Evolutionary conservation across 345 rosid genomes (phyloP).

Genomic region (Salix udensis): DNA sequence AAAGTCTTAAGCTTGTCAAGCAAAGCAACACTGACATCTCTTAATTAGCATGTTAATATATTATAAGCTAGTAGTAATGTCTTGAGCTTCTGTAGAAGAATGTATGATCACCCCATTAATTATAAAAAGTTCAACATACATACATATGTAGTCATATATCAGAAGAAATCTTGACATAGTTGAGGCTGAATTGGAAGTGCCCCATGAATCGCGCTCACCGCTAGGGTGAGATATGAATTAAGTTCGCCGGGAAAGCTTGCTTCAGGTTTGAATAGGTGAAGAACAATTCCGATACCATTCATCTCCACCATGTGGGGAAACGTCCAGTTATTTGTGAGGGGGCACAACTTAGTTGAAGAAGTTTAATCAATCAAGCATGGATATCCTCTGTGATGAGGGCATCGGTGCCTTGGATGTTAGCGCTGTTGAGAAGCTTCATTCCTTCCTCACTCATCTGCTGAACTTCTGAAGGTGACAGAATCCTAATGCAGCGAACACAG

Average conservation of each 20-base stretch:
- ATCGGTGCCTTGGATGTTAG: constrained; percentile 44
- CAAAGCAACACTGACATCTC: not conserved
- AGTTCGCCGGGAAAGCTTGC: not conserved
- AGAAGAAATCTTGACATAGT: not conserved
- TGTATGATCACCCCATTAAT: not conserved
- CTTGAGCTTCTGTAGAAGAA: not conserved
- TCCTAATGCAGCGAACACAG: constrained; percentile 96
- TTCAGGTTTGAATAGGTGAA: not conserved
- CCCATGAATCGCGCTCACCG: not conserved
- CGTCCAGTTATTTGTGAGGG: not conserved
- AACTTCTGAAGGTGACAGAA: constrained; percentile 88
- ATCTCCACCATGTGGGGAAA: not conserved
- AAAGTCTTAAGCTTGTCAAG: not conserved
- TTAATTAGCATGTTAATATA: not conserved
- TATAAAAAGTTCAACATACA: not conserved
- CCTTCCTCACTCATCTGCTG: constrained; percentile 99
- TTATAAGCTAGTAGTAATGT: not conserved
- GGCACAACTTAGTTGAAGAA: not conserved
- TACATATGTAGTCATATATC: not conserved
- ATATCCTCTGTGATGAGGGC: constrained; percentile 31
- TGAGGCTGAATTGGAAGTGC: not conserved
- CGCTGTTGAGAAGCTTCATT: constrained; percentile 85
- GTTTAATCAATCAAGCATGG: constrained; percentile 13
- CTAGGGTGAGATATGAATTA: not conserved
- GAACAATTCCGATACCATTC: not conserved